Evolutionary conservation across 768 basidiomycete species (phyloP).

Genomic region (Floccularia luteovirens): DNA sequence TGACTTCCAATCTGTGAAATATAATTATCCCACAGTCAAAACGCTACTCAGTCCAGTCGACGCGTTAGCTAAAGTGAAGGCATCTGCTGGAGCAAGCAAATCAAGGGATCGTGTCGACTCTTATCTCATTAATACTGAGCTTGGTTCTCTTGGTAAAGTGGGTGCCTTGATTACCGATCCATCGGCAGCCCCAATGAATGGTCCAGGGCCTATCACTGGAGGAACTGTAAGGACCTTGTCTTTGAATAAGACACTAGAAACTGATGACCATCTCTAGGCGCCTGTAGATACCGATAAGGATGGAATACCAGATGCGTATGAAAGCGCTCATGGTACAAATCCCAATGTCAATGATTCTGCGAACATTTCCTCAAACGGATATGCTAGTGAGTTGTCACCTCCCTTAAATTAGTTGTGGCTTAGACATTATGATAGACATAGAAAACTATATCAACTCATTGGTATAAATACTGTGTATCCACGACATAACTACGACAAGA

Average conservation of each 20-base stretch:
- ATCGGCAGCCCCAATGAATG: slow-evolving; percentile 18
- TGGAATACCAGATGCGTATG: slow-evolving; percentile 25
- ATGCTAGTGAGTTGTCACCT: slow-evolving; percentile 19
- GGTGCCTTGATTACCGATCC: slow-evolving; percentile 23
- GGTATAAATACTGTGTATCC: slow-evolving; percentile 9
- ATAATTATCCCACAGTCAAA: slow-evolving; percentile 21
- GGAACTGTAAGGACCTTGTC: slow-evolving; percentile 18
- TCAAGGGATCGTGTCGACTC: slow-evolving; percentile 22
- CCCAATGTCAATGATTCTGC: slow-evolving; percentile 21
- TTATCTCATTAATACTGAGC: slow-evolving; percentile 23
- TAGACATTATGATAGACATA: slow-evolving; percentile 16
- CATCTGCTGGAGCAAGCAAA: slow-evolving; percentile 23
- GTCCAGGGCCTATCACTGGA: slow-evolving; percentile 20
- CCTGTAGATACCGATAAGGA: slow-evolving; percentile 21
- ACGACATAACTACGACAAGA: too few relatives aligned
- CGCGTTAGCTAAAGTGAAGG: slow-evolving; percentile 18
- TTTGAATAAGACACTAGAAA: neutral
- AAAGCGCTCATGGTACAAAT: slow-evolving; percentile 21
- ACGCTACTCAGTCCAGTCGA: slow-evolving; percentile 21
- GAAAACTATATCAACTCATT: slow-evolving; percentile 28
- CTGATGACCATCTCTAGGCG: slow-evolving; percentile 9
- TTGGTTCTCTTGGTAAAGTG: slow-evolving; percentile 22
- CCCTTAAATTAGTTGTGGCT: neutral
- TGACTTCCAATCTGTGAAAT: slow-evolving; percentile 20
- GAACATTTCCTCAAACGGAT: slow-evolving; percentile 23